These are phyloP conservation scores for Venturiaceae sp. DNA, from an alignment of 2,329 filamentous ascomycete genomes.

Conservation along the genomic window DNA sequence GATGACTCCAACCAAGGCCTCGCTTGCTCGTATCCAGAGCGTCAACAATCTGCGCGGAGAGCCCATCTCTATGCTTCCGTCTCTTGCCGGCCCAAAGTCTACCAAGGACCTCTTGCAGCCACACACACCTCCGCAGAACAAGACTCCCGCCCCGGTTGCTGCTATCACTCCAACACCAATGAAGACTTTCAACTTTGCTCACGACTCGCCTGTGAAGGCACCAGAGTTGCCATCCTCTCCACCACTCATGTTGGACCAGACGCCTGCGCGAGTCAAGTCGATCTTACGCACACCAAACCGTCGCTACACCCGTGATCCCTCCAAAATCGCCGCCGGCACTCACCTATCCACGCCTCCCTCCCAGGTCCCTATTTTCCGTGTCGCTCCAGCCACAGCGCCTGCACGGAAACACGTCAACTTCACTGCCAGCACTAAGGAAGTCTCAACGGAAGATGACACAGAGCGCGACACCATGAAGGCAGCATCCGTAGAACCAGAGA, in stretches of 20 bases:
- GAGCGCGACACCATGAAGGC: constrained; percentile 21
- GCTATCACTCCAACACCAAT: background rate
- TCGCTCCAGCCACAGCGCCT: constrained; percentile 52
- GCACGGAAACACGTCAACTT: constrained; percentile 76
- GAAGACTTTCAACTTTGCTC: constrained; percentile 1
- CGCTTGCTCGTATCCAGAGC: constrained; percentile 51
- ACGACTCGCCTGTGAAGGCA: constrained; percentile 1
- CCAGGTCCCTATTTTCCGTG: constrained; percentile 20
- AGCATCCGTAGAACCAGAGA: constrained; percentile 15
- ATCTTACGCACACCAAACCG: constrained; percentile 52
- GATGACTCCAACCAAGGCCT: constrained; percentile 71
- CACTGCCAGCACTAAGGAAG: constrained; percentile 55
- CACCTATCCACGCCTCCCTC: constrained; percentile 37
- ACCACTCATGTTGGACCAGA: background rate
- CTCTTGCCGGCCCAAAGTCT: constrained; percentile 36
- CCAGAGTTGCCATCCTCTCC: background rate
- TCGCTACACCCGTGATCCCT: constrained; percentile 48
- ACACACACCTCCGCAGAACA: background rate
- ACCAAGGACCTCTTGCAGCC: constrained; percentile 30
- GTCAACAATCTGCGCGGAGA: constrained; percentile 34
- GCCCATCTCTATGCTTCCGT: constrained; percentile 33
- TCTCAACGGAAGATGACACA: constrained; percentile 10
- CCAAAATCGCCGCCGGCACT: constrained; percentile 51
- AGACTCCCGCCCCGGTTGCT: background rate
- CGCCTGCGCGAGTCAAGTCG: constrained; percentile 41